Evolutionary conservation across 192 early-diverging fungal species (phyloP), one percentile per base, ranked within the genome.

Genomic region (Linnemannia exigua): DNA sequence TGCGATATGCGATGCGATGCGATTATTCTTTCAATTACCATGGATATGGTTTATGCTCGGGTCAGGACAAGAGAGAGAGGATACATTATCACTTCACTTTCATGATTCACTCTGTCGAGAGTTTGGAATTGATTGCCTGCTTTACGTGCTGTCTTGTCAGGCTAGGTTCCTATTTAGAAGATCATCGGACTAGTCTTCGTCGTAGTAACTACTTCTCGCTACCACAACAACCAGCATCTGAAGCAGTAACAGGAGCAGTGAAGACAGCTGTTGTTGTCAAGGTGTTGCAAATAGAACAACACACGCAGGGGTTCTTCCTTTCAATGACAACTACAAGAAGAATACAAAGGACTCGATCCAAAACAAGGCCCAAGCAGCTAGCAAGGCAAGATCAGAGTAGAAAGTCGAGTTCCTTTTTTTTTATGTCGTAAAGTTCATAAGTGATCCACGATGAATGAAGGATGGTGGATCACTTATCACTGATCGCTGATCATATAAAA

Each of bases 1-100:
- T 44, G 41, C 9, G 41, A 44, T 44, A 63, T 63, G 58, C 58
- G 58, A 63, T 63, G 58, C 58, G 58, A 63, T 63, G 58, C 58
- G 58, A 63, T 63, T 63, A 63, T 63, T 63, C 58, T 31, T 63
- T 63, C 28, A 61, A 28, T 31, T 63, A 25, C 41, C 41, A 44
- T 44, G 9, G 41, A 44, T 44, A 44, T 44, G 58, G 58, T 63
- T 63, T 63, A 63, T 33, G 41, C 41, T 44, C 41, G 41, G n/a
- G n/a, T n/a, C n/a, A n/a, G n/a, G n/a, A n/a, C n/a, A n/a, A n/a
- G n/a, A n/a, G n/a, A 44, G 41, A 44, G 41, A 44, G 41, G 41
- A 44, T 44, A 44, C 41, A 44, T 61, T 28, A 61, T n/a, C 54
- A 61, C 54, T n/a, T 5, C 20, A 61, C 15, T n/a, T 3, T 8